These are phyloP conservation scores for Antitrichia curtipendula DNA, from an alignment of 225 moss, liverwort and hornwort genomes.

Conservation along the genomic window DNA sequence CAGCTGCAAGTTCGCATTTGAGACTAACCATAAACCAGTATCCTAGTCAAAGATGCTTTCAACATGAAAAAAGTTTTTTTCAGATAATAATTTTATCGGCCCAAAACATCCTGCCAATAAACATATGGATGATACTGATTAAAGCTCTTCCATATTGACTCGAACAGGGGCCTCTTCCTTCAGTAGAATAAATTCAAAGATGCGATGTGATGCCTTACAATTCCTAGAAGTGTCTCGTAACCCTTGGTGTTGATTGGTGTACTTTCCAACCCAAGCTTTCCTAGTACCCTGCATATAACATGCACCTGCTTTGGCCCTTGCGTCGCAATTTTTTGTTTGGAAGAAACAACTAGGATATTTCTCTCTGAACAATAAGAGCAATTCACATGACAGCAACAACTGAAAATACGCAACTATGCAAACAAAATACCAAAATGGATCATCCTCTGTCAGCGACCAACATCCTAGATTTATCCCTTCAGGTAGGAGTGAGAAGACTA, in stretches of 20 bases:
- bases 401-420: neutral
- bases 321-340: neutral
- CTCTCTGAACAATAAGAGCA: neutral
- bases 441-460: neutral
- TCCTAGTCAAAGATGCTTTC: neutral
- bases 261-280: slow-evolving; percentile 70
- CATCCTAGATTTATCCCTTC: neutral
- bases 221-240: slow-evolving; percentile 83
- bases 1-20: neutral
- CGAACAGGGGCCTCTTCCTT: neutral
- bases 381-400: neutral
- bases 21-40: neutral
- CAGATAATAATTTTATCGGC: neutral
- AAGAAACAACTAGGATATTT: neutral
- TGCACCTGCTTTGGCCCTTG: neutral
- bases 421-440: neutral
- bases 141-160: neutral
- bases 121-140: neutral
- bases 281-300: slow-evolving; percentile 54
- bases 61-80: neutral
- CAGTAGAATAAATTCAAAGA: neutral
- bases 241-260: slow-evolving; percentile 95
- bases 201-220: slow-evolving; percentile 32
- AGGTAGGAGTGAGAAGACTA: neutral
- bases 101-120: neutral